Base-by-base conservation (phyloP, 306 rosid genomes). In the Castanea sativa region DNA sequence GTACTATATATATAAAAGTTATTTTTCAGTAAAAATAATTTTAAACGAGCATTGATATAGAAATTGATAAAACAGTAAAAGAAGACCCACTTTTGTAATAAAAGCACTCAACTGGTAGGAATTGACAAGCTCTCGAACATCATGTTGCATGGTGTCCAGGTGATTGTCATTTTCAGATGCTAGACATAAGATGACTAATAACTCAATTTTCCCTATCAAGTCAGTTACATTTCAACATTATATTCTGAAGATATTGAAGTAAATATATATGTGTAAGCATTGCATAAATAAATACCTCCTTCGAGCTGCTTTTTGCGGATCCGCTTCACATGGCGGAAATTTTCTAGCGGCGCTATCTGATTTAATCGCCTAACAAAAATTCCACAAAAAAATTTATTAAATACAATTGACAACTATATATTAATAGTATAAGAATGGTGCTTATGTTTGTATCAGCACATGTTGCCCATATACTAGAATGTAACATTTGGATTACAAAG, bases 51-150 rank as follows among this genome's bases (percentile, higher is more conserved):
- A 69, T 63, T 72, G 61, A 69, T 58, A 29, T 49, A 52, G 18
- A 77, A 73, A 41, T 57, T 55, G 2, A 75, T 23, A 63, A 77
- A 83, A 43, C 55, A 30, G 53, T 12, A 81, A 82, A 85, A 14
- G 79, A 85, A 87, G 64, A 91, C 93, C 84, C 88, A 95, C 99
- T 89, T 95, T 91, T 83, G 95, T 82, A 80, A 86, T 83, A 89
- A 90, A 95, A 75, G 97, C 87, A 92, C 90, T 92, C 92, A 95
- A 90, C 88, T 89, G 86, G 86, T 91, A 84, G 84, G 85, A 82
- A 55, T 70, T 76, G 74, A 92, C 84, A 69, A 92, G 83, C 90
- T 90, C 92, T 70, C 75, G 89, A 23, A 92, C 85, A 78, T 75
- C 84, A 7, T 75, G 80, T 3, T 88, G 88, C 73, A 92, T 73